Conservation (phyloP, 2,329 filamentous ascomycete species). For the Penicillium nordicum region DNA sequence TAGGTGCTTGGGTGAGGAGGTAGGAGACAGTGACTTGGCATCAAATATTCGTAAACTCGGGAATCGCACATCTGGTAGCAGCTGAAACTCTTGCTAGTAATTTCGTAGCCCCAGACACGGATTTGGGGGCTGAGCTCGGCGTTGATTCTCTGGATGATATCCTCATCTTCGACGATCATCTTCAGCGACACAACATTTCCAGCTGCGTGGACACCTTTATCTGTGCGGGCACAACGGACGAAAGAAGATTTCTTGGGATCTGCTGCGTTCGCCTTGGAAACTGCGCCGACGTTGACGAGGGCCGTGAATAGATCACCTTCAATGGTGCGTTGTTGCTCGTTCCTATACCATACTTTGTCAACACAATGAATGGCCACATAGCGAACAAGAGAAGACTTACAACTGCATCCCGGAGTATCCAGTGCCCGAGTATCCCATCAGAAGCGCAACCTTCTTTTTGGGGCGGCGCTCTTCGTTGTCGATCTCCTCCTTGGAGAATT, state of each 20-base stretch:
- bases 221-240: constrained; percentile 88
- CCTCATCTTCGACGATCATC: constrained; percentile 86
- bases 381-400: constrained; percentile 26
- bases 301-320: constrained; percentile 93
- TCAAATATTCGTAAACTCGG: constrained; percentile 93
- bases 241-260: constrained; percentile 96
- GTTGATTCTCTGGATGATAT: constrained; percentile 91
- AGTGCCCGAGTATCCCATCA: constrained; percentile 93
- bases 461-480: constrained; percentile 80
- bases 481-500: constrained; percentile 76
- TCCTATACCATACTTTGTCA: constrained; percentile 31
- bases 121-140: constrained; percentile 80
- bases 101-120: constrained; percentile 87
- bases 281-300: constrained; percentile 85
- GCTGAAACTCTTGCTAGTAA: constrained; percentile 87
- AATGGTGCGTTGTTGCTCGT: constrained; percentile 76
- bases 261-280: constrained; percentile 93
- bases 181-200: constrained; percentile 95
- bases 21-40: constrained; percentile 87
- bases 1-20: constrained; percentile 88
- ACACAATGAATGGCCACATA: neutral
- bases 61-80: constrained; percentile 95
- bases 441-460: constrained; percentile 92
- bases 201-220: constrained; percentile 95
- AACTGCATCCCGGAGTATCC: constrained; percentile 98